phyloP scores from a whole-genome alignment of 2,329 filamentous ascomycete genomes.

The Alternaria gansuensis region DNA sequence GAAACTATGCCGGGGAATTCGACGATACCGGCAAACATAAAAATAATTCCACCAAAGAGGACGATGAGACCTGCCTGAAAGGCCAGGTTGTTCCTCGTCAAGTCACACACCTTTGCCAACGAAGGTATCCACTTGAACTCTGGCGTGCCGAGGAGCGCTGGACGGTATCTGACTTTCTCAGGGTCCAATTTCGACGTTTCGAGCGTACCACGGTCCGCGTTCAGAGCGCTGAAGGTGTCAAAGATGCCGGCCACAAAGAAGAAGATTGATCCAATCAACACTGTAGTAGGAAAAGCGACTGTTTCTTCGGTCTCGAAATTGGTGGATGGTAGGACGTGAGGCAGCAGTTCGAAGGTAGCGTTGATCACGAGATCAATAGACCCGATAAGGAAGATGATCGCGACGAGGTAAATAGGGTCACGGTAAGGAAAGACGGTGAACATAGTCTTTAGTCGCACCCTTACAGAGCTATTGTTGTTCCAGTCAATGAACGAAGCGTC shows the following conservation, averaged over 20 bases:
- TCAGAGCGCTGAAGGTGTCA: slow-evolving; percentile 37
- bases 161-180: slow-evolving; percentile 28
- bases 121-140: slow-evolving; percentile 42
- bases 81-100: slow-evolving; percentile 31
- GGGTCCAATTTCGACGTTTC: slow-evolving; percentile 22
- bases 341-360: slow-evolving; percentile 41
- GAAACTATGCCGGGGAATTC: slow-evolving; percentile 39
- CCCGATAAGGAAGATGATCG: slow-evolving; percentile 37
- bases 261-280: slow-evolving; percentile 38
- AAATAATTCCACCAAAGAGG: slow-evolving; percentile 42
- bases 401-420: slow-evolving; percentile 43
- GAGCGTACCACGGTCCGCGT: slow-evolving; percentile 33
- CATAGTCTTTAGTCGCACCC: slow-evolving; percentile 22
- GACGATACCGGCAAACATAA: slow-evolving; percentile 44
- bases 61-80: slow-evolving; percentile 45
- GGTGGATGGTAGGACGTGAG: slow-evolving; percentile 17
- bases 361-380: slow-evolving; percentile 40
- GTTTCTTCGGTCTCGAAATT: slow-evolving; percentile 30
- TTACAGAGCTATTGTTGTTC: slow-evolving; percentile 5
- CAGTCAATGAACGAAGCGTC: slow-evolving; percentile 7
- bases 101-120: slow-evolving; percentile 27
- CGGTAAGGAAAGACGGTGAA: slow-evolving; percentile 39
- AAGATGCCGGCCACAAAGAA: slow-evolving; percentile 43
- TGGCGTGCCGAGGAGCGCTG: slow-evolving; percentile 35
- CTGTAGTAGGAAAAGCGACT: slow-evolving; percentile 34